Base-by-base conservation (phyloP, 2,329 filamentous ascomycete species). In the Penicillium sp. region DNA sequence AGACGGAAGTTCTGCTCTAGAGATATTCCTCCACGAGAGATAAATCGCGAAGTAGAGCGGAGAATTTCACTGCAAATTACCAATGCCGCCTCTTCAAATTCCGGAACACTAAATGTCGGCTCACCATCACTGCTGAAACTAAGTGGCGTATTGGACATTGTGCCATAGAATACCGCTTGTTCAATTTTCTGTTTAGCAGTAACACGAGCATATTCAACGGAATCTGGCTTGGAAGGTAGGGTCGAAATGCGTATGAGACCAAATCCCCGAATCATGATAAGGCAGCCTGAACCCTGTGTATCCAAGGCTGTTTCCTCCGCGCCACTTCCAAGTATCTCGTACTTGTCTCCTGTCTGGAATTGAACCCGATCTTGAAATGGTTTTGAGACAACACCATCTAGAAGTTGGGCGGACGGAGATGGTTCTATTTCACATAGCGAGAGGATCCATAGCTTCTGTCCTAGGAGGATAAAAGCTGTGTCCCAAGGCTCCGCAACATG, bases 91-190 rank as follows among this genome's bases (percentile, higher is more conserved):
- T 82, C 75, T 59, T 89, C 86, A 24, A 95, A 81, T 74, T 96
- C 90, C 23, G 83, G 77, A 18, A 81, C 74, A 0, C 84, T 79
- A 62, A 94, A 96, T 3, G 81, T 79, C 47, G 87, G 77, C 55
- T 86, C 84, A 40, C 83, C 79, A 61, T 84, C 83, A 45, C 86
- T 82, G 45, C 87, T 83, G 65, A 99, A 91, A 60, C 91, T 86
- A n/a, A 99, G 75, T n/a, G 93, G 89, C 65, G 91, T 97, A 66
- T 90, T 85, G 60, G 87, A 82, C 68, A 89, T 85, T 48, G 84
- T 85, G 1, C 92, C 92, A 68, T 91, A 97, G 74, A 97, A 97
- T 1, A 97, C 89, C 2, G 92, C 92, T 74, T 99, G 92, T 68
- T 97, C 91, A 42, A 99, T 81, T 73, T 94, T 96, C 73, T 86